Base-by-base conservation (phyloP, 1,139 yeast species). In the Nakaseomyces nivariensis region DNA sequence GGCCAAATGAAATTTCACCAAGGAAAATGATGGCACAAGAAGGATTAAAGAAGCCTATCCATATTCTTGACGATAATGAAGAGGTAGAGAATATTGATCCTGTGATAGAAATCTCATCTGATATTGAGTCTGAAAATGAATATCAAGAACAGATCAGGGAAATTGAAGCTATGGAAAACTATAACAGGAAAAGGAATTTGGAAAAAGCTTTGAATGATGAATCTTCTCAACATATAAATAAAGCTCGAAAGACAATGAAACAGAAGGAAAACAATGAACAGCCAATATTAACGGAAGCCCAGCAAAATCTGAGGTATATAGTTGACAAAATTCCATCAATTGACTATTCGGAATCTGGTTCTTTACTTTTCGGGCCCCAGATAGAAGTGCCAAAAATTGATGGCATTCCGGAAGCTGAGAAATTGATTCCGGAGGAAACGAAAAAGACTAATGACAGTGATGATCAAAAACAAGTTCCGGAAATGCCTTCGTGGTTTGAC, bases 91-190 rank as follows among this genome's bases (percentile, higher is more conserved):
- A 57, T 24, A 53, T 53, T 44, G 58, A 57, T 33, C 2, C 13
- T 3, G 44, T 27, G 9, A 17, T 29, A 1, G 44, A 24, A 24
- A n/a, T 41, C 24, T 8, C 25, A 6, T 41, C 44, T 7, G 34
- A 27, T 8, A 24, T 4, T 41, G 34, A 13, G 1, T 41, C 44
- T 13, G 44, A 41, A 13, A 17, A 8, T n/a, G 44, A 41, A 25
- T 56, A 53, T 41, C 10, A 48, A 13, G 47, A 51, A 29, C 56
- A 58, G 24, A 50, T 66, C 10, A 67, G 67, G 38, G 73, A 72
- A 43, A 58, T 60, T 4, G 78, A 78, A 42, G 55, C 77, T 49
- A 67, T 67, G 54, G 68, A 64, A 50, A 82, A 43, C 10, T 33
- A 11, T 13, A 31, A 22, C 22, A 43, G 17, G 46, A 43, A 43